Conservation (phyloP, 805 yeast species). For the Pichia pseudocactophila region DNA sequence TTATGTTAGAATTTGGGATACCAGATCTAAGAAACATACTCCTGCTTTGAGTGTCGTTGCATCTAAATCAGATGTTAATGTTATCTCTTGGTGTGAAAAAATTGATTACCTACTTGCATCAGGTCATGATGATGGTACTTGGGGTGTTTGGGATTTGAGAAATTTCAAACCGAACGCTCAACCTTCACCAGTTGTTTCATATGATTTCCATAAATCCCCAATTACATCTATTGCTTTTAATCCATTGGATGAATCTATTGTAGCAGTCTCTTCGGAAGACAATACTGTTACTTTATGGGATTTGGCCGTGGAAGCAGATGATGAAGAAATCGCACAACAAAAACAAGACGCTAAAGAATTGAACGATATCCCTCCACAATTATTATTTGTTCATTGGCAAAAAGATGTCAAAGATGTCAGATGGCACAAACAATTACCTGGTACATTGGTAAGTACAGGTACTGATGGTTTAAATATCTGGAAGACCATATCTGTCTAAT, state of each 20-base stretch:
- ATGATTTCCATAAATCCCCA: slow-evolving; percentile 90
- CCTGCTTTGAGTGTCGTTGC: slow-evolving; percentile 85
- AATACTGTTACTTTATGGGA: slow-evolving; percentile 98
- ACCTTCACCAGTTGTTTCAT: slow-evolving; percentile 84
- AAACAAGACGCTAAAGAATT: slow-evolving; percentile 68
- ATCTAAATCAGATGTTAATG: slow-evolving; percentile 79
- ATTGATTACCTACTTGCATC: slow-evolving; percentile 83
- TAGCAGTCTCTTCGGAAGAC: slow-evolving; percentile 94
- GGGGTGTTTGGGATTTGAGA: slow-evolving; percentile 98
- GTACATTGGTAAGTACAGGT: slow-evolving; percentile 89
- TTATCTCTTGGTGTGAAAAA: slow-evolving; percentile 89
- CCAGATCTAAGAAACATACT: slow-evolving; percentile 83
- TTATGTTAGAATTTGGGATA: slow-evolving; percentile 89
- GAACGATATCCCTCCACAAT: slow-evolving; percentile 88
- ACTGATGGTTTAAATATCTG: slow-evolving; percentile 90
- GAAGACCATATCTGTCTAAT: slow-evolving; percentile 90
- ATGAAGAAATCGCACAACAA: slow-evolving; percentile 89
- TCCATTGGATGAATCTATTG: slow-evolving; percentile 89
- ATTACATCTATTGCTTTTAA: slow-evolving; percentile 90
- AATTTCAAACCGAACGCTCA: slow-evolving; percentile 53
- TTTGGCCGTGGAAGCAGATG: slow-evolving; percentile 96
- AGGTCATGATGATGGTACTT: slow-evolving; percentile 94
- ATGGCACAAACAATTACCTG: slow-evolving; percentile 97
- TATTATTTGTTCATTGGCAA: slow-evolving; percentile 97
- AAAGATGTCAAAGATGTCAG: slow-evolving; percentile 94